Conservation (phyloP, 192 early-diverging fungal genomes). For the Oehlia diaphana region DNA sequence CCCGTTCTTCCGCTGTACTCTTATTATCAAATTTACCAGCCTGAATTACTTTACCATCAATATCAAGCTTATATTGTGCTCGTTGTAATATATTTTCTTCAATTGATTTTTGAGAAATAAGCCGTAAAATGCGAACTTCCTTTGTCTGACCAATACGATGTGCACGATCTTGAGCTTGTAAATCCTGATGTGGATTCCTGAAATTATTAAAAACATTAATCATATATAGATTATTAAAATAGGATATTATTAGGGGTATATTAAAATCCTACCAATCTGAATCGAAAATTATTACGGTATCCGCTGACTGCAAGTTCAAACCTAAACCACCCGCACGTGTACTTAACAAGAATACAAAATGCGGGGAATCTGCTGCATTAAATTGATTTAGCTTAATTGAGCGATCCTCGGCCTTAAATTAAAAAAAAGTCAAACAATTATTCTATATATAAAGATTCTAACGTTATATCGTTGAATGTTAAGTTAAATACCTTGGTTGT, state of each 20-base stretch:
- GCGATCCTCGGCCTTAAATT: constrained; percentile 73
- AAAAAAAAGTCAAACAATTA: not conserved
- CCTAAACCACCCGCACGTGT: constrained; percentile 92
- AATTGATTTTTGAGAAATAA: constrained; percentile 88
- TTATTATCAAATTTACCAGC: constrained; percentile 99
- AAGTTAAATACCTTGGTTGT: constrained; percentile 63
- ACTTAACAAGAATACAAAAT: constrained; percentile 89
- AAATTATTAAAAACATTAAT: not conserved
- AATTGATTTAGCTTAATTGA: constrained; percentile 76
- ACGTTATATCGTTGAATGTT: no score
- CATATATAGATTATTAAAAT: not conserved
- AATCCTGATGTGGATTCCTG: constrained; percentile 95
- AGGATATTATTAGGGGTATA: not conserved
- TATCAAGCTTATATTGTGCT: constrained; percentile 93
- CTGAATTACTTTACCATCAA: constrained; percentile 99
- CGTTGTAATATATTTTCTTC: constrained; percentile 93
- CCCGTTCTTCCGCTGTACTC: constrained; percentile 90
- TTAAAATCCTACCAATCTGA: constrained; percentile 81
- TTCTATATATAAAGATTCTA: not conserved
- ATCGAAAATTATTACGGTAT: constrained; percentile 98
- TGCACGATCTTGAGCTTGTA: constrained; percentile 99
- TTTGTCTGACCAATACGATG: constrained; percentile 99
- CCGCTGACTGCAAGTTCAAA: constrained; percentile 58
- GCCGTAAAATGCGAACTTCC: constrained; percentile 91
- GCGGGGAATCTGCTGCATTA: constrained; percentile 77